These are phyloP conservation scores for Lepidopterella palustris DNA, from an alignment of 495 filamentous ascomycete genomes.

Conservation along the genomic window DNA sequence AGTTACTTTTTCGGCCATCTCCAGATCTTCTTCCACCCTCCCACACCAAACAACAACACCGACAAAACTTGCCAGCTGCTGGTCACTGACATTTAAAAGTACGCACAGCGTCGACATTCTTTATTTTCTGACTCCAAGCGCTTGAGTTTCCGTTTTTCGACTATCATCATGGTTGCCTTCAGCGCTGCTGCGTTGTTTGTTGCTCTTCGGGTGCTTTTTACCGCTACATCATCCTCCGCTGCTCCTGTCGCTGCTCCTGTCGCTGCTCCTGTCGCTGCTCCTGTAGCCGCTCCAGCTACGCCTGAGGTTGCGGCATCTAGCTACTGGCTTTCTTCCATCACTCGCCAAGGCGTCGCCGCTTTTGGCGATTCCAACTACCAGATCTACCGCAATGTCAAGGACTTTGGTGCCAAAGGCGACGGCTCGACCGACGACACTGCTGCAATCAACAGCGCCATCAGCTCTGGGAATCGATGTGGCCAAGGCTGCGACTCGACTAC, in stretches of 20 bases:
- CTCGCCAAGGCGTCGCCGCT: constrained; percentile 58
- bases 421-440: constrained; percentile 47
- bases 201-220: constrained; percentile 19
- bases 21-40: not conserved
- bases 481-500: constrained; percentile 46
- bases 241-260: constrained; percentile 21
- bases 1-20: not conserved
- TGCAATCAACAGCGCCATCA: constrained; percentile 48
- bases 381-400: constrained; percentile 44
- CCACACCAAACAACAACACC: constrained; percentile 4
- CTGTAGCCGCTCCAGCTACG: constrained; percentile 29
- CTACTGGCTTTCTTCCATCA: constrained; percentile 72
- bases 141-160: constrained; percentile 4
- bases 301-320: constrained; percentile 27
- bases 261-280: constrained; percentile 21
- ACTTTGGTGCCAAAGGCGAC: constrained; percentile 44
- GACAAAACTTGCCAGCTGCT: constrained; percentile 18
- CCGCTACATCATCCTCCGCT: constrained; percentile 11
- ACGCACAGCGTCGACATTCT: constrained; percentile 7
- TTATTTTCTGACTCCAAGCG: constrained; percentile 1
- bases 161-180: constrained; percentile 25
- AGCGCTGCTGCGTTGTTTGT: constrained; percentile 22
- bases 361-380: constrained; percentile 27
- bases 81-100: constrained; percentile 22
- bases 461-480: constrained; percentile 46